Conservation (phyloP, 2,329 filamentous ascomycete species). For the Colletotrichum abscissum region DNA sequence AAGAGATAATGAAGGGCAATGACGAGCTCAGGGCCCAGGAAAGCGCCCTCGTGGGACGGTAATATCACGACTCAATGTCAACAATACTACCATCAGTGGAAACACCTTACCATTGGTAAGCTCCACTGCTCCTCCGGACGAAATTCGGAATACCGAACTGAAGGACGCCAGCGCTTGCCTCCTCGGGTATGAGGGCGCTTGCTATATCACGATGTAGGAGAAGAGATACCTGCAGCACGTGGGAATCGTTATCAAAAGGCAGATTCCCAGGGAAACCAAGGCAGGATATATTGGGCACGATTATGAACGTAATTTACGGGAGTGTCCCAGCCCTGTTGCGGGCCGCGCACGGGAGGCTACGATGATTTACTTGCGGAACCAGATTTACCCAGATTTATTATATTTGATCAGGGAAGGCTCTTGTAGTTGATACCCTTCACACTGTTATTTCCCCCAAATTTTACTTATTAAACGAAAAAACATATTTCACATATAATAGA, state of each 20-base stretch:
- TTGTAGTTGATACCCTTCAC: constrained; percentile 34
- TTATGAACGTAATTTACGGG: constrained; percentile 22
- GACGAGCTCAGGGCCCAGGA: constrained; percentile 66
- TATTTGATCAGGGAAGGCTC: constrained; percentile 15
- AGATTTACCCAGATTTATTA: constrained; percentile 24
- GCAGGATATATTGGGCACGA: constrained; percentile 6
- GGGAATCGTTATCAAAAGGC: neutral
- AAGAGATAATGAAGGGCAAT: constrained; percentile 78
- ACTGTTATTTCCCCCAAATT: neutral
- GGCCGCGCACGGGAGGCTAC: constrained; percentile 14
- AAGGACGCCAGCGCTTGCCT: neutral
- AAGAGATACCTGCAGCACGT: neutral
- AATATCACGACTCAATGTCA: neutral
- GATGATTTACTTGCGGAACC: constrained; percentile 17
- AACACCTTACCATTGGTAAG: neutral
- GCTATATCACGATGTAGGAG: neutral
- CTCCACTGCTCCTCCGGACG: neutral
- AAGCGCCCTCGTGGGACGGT: constrained; percentile 47
- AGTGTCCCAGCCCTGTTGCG: neutral
- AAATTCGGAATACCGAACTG: neutral
- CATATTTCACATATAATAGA: neutral
- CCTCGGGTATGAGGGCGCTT: neutral
- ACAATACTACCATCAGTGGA: neutral
- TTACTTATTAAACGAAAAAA: neutral
- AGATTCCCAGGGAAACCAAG: neutral